Evolutionary conservation across 768 basidiomycete species (phyloP).

Genomic region (Steccherinum ochraceum): DNA sequence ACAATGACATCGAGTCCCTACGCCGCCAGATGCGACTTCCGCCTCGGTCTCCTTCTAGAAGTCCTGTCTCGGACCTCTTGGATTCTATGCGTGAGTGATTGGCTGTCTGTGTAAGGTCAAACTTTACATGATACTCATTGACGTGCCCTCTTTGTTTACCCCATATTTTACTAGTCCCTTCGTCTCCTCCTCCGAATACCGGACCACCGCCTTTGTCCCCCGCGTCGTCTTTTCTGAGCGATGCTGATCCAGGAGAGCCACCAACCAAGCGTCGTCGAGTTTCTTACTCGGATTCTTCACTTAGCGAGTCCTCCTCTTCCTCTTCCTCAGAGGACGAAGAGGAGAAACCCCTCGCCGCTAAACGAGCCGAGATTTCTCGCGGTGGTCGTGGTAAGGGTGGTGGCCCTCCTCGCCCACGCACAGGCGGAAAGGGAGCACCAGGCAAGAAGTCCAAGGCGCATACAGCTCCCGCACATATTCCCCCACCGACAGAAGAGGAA

Average conservation of each 20-base stretch:
- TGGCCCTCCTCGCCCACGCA: constrained; percentile 27
- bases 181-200: constrained; percentile 12
- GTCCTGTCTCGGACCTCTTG: constrained; percentile 37
- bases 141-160: too few relatives aligned
- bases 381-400: constrained; percentile 17
- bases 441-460: constrained; percentile 58
- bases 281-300: constrained; percentile 16
- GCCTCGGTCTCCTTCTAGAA: constrained; percentile 41
- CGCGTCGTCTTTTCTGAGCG: constrained; percentile 25
- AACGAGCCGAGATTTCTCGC: constrained; percentile 3
- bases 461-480: constrained; percentile 40
- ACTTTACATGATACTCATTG: not conserved
- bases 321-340: constrained; percentile 15
- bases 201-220: constrained; percentile 25
- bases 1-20: constrained; percentile 63
- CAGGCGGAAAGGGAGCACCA: constrained; percentile 46
- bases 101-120: not conserved
- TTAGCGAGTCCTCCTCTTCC: constrained; percentile 14
- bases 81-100: constrained; percentile 46
- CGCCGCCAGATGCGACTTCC: constrained; percentile 64
- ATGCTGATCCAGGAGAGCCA: constrained; percentile 17
- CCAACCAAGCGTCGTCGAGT: constrained; percentile 22
- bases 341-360: constrained; percentile 17
- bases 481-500: constrained; percentile 33
- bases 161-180: not conserved